A percentile compares a stretch with the other conserved stretches of the same genome.
Conservation (phyloP, 2,329 filamentous ascomycete species). For the Pestalotiopsis sp. region DNA sequence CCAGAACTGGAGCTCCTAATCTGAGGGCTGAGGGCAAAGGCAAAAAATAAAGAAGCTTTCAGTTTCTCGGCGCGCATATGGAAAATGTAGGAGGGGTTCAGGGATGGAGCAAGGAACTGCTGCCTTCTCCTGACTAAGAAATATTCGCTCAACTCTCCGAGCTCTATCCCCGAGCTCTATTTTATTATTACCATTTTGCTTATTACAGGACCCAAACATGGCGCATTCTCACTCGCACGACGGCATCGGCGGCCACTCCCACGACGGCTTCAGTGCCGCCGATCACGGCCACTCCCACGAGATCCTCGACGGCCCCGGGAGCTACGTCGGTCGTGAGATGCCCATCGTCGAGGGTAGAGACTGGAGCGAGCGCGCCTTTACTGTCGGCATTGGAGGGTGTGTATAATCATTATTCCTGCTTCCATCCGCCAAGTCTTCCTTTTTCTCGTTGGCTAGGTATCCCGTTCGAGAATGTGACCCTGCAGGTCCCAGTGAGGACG, state of each 20-base stretch:
- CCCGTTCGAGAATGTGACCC: conserved; percentile 83
- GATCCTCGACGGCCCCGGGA: conserved; percentile 91
- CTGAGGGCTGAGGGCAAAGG: neutral
- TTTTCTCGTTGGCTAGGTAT: too few species aligned
- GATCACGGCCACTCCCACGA: conserved; percentile 96
- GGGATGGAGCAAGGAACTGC: neutral
- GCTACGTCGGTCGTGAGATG: conserved; percentile 88
- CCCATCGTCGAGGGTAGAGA: conserved; percentile 86
- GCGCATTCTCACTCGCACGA: conserved; percentile 58
- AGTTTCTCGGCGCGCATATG: neutral
- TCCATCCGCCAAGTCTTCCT: too few species aligned
- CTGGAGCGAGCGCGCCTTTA: conserved; percentile 90
- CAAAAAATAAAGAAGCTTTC: neutral
- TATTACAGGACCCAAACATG: conserved; percentile 26
- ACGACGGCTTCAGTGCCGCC: conserved; percentile 52
- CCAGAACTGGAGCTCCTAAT: neutral
- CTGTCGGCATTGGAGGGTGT: conserved; percentile 96
- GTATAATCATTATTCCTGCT: conserved; percentile 26
- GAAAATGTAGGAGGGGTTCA: neutral
- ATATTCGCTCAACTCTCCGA: neutral
- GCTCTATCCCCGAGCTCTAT: too few species aligned
- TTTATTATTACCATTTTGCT: neutral
- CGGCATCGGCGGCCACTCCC: conserved; percentile 47
- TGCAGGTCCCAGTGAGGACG: neutral
- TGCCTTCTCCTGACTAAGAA: neutral